Conservation (phyloP, 352 stramenopile species). For the Aphanomyces stellatus region DNA sequence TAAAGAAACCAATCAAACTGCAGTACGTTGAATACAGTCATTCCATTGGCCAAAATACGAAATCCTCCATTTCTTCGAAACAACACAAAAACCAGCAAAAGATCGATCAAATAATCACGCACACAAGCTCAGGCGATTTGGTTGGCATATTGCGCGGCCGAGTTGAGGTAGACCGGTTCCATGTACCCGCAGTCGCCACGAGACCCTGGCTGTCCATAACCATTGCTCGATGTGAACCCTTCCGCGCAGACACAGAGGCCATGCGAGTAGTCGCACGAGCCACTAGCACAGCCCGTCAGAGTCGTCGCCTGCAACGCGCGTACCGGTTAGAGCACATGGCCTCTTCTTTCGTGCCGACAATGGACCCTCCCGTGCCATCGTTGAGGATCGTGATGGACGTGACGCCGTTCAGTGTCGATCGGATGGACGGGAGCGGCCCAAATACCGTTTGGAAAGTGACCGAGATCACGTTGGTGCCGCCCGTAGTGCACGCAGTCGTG, state of each 20-base stretch:
- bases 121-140: constrained; percentile 28
- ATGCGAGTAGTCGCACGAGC: constrained; percentile 42
- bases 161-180: constrained; percentile 63
- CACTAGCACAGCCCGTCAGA: constrained; percentile 34
- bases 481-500: constrained; percentile 31
- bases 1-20: no score
- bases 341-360: constrained; percentile 57
- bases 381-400: constrained; percentile 38
- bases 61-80: no score
- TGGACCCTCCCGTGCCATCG: constrained; percentile 37
- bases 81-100: no score
- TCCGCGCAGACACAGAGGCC: constrained; percentile 49
- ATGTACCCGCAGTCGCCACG: constrained; percentile 72
- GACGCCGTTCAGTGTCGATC: constrained; percentile 55
- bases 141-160: constrained; percentile 51
- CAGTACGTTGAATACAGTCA: no score
- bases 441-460: constrained; percentile 63
- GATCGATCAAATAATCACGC: no score
- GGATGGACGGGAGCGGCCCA: constrained; percentile 47
- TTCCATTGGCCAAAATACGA: no score
- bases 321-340: constrained; percentile 46
- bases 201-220: constrained; percentile 45
- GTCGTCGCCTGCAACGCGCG: not conserved
- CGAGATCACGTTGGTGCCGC: constrained; percentile 45
- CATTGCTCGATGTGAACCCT: constrained; percentile 63